Evolutionary conservation across 2,329 filamentous ascomycete species (phyloP).

Genomic region (Clonostachys byssicola): DNA sequence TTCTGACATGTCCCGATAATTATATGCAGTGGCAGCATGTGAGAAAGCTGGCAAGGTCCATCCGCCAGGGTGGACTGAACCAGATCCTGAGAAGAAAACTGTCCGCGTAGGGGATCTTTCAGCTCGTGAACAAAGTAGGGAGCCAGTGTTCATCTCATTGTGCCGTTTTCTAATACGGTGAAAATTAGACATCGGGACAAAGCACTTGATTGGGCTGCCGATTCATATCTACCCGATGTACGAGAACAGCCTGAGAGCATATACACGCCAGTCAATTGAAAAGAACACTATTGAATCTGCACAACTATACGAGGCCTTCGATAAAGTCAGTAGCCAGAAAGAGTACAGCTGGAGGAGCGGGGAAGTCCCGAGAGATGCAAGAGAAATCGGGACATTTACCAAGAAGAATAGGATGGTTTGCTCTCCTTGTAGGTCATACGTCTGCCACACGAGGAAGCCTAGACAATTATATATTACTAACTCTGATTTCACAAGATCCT

Average conservation of each 20-base stretch:
- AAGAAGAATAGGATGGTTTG: conserved; percentile 64
- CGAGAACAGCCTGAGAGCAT: conserved; percentile 58
- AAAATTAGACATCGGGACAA: conserved; percentile 45
- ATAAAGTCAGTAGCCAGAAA: conserved; percentile 47
- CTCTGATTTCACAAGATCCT: conserved; percentile 42
- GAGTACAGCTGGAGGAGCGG: conserved; percentile 55
- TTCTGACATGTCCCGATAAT: too few relatives aligned
- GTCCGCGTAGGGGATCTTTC: conserved; percentile 37
- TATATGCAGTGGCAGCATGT: conserved; percentile 22
- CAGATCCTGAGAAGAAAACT: conserved; percentile 33
- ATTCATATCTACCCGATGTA: conserved; percentile 67
- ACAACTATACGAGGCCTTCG: conserved; percentile 56
- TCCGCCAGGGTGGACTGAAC: conserved; percentile 55
- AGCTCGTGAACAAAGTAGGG: conserved; percentile 22
- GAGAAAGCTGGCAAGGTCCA: conserved; percentile 13
- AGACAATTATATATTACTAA: neutral
- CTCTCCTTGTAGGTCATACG: conserved; percentile 49
- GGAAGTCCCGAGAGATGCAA: conserved; percentile 32
- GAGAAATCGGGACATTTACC: conserved; percentile 47
- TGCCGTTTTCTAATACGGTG: neutral
- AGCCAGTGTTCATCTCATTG: neutral
- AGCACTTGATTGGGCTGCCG: conserved; percentile 55
- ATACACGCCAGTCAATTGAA: conserved; percentile 44
- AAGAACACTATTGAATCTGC: conserved; percentile 58
- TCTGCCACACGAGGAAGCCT: neutral